phyloP scores from a whole-genome alignment of 2,329 filamentous ascomycete genomes.

The Arthrinium puccinioides region DNA sequence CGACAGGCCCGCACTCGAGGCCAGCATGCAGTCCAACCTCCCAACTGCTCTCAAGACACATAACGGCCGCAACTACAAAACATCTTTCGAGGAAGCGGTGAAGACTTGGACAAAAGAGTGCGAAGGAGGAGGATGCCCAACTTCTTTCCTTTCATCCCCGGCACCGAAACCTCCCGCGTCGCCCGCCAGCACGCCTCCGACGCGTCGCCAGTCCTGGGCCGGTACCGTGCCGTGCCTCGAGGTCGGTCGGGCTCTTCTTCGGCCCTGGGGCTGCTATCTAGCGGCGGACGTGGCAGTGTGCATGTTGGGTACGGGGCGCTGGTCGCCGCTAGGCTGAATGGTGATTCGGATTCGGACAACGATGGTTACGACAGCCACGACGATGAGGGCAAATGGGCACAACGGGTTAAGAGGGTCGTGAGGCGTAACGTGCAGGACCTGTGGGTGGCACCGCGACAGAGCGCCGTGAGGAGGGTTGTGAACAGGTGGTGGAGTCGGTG shows the following conservation, averaged over 20 bases:
- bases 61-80: too few relatives aligned
- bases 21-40: too few relatives aligned
- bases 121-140: constrained; percentile 49
- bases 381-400: constrained; percentile 22
- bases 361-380: constrained; percentile 15
- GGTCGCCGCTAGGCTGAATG: constrained; percentile 33
- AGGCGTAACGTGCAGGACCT: constrained; percentile 38
- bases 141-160: constrained; percentile 62
- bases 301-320: constrained; percentile 51
- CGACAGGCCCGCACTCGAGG: too few relatives aligned
- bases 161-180: constrained; percentile 45
- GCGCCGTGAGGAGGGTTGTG: constrained; percentile 49
- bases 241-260: constrained; percentile 16
- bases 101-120: too few relatives aligned
- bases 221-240: constrained; percentile 56
- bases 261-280: constrained; percentile 29
- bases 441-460: constrained; percentile 54
- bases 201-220: constrained; percentile 54
- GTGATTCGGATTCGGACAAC: constrained; percentile 22
- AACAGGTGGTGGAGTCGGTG: constrained; percentile 59
- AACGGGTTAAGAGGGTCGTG: constrained; percentile 25
- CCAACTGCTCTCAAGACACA: too few relatives aligned
- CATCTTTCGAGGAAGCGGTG: too few relatives aligned
- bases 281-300: constrained; percentile 40
- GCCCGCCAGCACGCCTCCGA: constrained; percentile 39